Evolutionary conservation across 2,329 filamentous ascomycete species (phyloP), one percentile per base, ranked within the genome.

Genomic region (Hyphodiscus sp.): DNA sequence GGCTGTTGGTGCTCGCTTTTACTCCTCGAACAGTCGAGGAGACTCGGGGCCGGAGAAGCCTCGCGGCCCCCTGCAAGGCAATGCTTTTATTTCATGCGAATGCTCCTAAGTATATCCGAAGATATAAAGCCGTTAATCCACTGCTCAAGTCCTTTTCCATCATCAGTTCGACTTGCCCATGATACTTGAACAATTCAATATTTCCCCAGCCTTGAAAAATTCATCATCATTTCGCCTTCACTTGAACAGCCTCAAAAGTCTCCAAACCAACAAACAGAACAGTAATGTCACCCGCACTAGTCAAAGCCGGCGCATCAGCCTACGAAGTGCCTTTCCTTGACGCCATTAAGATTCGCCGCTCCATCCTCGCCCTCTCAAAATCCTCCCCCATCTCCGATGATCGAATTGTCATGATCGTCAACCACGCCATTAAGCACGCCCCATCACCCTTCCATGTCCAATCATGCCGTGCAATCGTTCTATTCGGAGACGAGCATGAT

Each of bases 381-480:
- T 72, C 80, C 58, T 75, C 85, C 42, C 67, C 81, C 67, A 73
- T 84, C 68, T 71, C 75, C 63, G 75, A 76, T 59, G 72, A 74
- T 53, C 77, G 80, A 66, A 75, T 90, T 70, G 72, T 79, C 65
- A 78, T 86, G 65, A 80, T 90, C 66, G 79, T 82, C 68, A 73
- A 77, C 70, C 70, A 80, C 61, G 76, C 82, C 54, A 77, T 91
- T 63, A 75, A 81, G 58, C 77, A 89, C 69, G 77, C 86, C 1
- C 90, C 91, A 44, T 86, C 82, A 51, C 83, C 85, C 61, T 96
- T 95, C 84, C 95, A 95, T 82, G 87, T 85, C 45, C 90, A 95
- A 76, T 84, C 85, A 61, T 85, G 87, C 65, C 86, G 91, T 56
- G 74, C 87, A 57, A 79, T 95, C 51, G 80, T 95, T 51, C 82